Percentiles rank a stretch among this genome's conserved stretches.
Evolutionary conservation across 2,329 filamentous ascomycete genomes (phyloP).

Genomic region (Arachnomyces sp.): DNA sequence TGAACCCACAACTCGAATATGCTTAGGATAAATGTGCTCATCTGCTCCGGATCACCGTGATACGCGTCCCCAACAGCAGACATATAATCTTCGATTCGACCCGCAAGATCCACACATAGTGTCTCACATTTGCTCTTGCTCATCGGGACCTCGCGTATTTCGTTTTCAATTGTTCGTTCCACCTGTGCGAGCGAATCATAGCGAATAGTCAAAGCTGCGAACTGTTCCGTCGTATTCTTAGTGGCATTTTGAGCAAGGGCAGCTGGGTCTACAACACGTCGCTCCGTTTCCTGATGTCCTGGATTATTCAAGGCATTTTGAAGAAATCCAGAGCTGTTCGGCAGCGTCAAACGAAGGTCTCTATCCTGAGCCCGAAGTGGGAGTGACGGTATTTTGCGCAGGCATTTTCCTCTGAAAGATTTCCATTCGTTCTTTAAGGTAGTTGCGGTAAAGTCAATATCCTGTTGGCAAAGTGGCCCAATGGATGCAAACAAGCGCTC

Average conservation of each 20-base stretch:
- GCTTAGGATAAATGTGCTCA: constrained; percentile 47
- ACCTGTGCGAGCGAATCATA: constrained; percentile 19
- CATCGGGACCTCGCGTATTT: constrained; percentile 2
- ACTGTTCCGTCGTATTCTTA: not conserved
- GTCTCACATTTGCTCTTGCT: constrained; percentile 2
- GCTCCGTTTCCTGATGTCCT: too few relatives aligned
- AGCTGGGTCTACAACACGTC: too few relatives aligned
- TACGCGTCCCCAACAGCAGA: constrained; percentile 30
- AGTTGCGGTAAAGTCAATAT: constrained; percentile 22
- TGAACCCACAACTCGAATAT: constrained; percentile 52
- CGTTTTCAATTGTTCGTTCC: constrained; percentile 11
- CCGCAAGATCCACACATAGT: constrained; percentile 25
- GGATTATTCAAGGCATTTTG: too few relatives aligned
- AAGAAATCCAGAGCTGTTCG: constrained; percentile 27
- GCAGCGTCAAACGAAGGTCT: constrained; percentile 33
- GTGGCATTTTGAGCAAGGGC: too few relatives aligned
- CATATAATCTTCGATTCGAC: constrained; percentile 31
- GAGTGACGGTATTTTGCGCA: constrained; percentile 37
- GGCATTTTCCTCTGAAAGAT: constrained; percentile 30
- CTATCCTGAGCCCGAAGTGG: constrained; percentile 26
- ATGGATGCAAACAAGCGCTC: constrained; percentile 22
- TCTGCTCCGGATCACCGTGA: constrained; percentile 40
- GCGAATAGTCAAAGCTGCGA: constrained; percentile 13
- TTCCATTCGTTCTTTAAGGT: constrained; percentile 34
- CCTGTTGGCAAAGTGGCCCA: constrained; percentile 19